Base-by-base conservation (phyloP, 2,329 filamentous ascomycete genomes). In the Alternaria triticimaculans region DNA sequence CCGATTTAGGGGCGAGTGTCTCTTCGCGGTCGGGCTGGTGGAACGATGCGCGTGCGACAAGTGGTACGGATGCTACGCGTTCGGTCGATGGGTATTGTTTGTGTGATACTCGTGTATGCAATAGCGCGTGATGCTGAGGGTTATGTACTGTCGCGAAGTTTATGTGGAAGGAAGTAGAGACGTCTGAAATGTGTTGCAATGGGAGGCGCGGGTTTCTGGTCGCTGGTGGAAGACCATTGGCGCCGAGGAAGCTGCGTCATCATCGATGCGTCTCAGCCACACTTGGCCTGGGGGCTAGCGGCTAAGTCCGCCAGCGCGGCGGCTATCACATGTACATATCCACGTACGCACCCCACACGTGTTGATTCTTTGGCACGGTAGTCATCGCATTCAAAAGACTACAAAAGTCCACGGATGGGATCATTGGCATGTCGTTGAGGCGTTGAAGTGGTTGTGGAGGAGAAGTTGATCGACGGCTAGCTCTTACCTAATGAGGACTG, bases 201-300 rank as follows among this genome's bases (percentile, higher is more conserved):
- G 49, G 20, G 49, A 53, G 37, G 37, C 30, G 15, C 14, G 33
- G 49, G 28, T 41, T 53, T 33, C 20, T 33, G 21, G 49, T n/a
- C 30, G 20, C 49, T 23, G 55, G 15, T 23, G 23, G 37, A 50
- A 43, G 15, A 26, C 54, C 43, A 48, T 63, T 63, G 60, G 60
- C 60, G 60, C 60, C 60, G 55, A 59, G 60, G 45, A 49, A 58
- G 48, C 60, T 63, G 60, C 60, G 60, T 63, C 60, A 63, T 60
- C 60, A 28, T 51, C 11, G 30, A 37, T 41, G 49, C 28, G 49
- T 41, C 49, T 62, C 60, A 62, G 60, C 60, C 60, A 62, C 60
- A 62, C 26, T 28, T 28, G 26, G 26, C 26, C 3, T 28, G 26
- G 26, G 26, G 25, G 28, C 28, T 30, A 30, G 28, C 28, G 28